These are phyloP conservation scores for Diaporthe citriasiana DNA, from an alignment of 2,329 filamentous ascomycete genomes.

Conservation along the genomic window DNA sequence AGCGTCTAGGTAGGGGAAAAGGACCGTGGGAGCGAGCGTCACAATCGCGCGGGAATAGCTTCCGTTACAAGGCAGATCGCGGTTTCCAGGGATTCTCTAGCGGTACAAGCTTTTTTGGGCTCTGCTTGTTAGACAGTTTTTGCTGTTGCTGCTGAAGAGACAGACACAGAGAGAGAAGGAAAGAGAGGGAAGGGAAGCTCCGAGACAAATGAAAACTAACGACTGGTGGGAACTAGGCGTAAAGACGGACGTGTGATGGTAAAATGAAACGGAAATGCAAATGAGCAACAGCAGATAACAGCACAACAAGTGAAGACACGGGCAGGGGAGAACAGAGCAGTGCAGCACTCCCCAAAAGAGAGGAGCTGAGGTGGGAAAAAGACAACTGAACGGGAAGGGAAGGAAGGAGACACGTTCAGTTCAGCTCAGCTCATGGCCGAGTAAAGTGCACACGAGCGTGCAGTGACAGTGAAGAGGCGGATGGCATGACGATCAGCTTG, in stretches of 20 bases:
- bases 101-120: constrained; percentile 24
- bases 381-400: constrained; percentile 37
- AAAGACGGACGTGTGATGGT: not conserved
- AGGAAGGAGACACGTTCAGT: constrained; percentile 32
- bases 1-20: not conserved
- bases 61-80: constrained; percentile 26
- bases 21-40: constrained; percentile 16
- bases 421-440: constrained; percentile 32
- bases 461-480: constrained; percentile 10
- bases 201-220: constrained; percentile 29
- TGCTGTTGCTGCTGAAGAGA: not conserved
- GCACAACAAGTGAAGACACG: not conserved
- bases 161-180: not conserved
- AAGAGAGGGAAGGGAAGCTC: constrained; percentile 1
- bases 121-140: not conserved
- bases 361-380: not conserved
- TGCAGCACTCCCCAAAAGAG: not conserved
- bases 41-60: constrained; percentile 18
- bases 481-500: constrained; percentile 32
- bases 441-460: constrained; percentile 6
- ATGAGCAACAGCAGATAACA: not conserved
- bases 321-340: not conserved
- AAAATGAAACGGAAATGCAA: not conserved
- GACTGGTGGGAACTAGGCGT: not conserved
- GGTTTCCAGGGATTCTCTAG: constrained; percentile 31